Base-by-base conservation (phyloP, 2,329 filamentous ascomycete genomes). In the Exophiala bonariae region DNA sequence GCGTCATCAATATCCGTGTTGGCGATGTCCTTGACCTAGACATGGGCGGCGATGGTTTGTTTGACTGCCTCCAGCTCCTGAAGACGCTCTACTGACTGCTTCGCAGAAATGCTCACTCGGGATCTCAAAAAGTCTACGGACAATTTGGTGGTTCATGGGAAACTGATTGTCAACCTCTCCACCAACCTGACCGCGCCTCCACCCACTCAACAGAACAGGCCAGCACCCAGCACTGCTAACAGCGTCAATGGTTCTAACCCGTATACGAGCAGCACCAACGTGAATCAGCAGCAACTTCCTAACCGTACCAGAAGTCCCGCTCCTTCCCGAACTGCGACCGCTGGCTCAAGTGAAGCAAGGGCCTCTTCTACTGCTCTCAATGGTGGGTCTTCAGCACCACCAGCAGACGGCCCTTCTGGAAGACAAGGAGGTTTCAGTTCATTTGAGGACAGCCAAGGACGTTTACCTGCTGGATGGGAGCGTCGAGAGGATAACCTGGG, bases 121-220 rank as follows among this genome's bases (percentile, higher is more conserved):
- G 93, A 99, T 67, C 79, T 99, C 26, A 96, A 97, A 67, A 97
- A 96, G 71, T 96, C 93, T 4, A 96, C 90, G 50, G 93, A 99
- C 67, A 97, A 97, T 66, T 82, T 99, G 39, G 90, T 97, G 47
- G 93, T 99, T 26, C 91, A 99, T 66, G 93, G 93, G 54, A 97
- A 97, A 71, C 81, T 99, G 45, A 99, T 99, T 61, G 83, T 99
- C 54, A 97, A 95, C 66, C 76, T 99, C 10, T 96, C 92, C 9
- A 96, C 92, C 41, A 96, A 99, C 66, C 79, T 97, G 16, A 76
- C 80, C 34, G 71, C 81, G 13, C 53, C 55, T 18, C 47, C 56
- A 30, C 46, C 55, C n/a, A 54, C 41, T 32, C 57, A 58, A 33
- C 49, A 43, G 30, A 53, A 42, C 19, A 47, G 54, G n/a, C 56